Evolutionary conservation across 805 yeast species (phyloP).

Genomic region (Blastobotrys robertii): DNA sequence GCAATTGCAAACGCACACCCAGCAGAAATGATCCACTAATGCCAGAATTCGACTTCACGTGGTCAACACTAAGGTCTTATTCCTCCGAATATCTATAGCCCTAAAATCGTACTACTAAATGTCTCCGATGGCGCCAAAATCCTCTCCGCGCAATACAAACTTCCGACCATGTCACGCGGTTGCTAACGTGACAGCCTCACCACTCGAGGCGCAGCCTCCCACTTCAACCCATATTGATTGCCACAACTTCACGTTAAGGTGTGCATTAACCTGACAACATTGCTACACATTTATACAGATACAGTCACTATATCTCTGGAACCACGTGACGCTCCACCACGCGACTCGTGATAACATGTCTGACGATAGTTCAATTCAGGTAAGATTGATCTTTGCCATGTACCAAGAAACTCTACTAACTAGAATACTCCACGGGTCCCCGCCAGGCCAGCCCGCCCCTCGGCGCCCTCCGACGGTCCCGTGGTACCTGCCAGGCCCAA

Average conservation of each 20-base stretch:
- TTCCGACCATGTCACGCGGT: too few species aligned
- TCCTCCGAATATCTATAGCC: too few species aligned
- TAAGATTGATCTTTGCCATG: background rate
- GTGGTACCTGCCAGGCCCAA: constrained; percentile 8
- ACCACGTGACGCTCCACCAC: background rate
- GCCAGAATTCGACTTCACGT: too few species aligned
- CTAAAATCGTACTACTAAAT: too few species aligned
- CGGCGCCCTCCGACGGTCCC: constrained; percentile 4
- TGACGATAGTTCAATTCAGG: background rate
- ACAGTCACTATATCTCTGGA: background rate
- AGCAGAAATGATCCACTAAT: background rate
- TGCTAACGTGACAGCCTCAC: too few species aligned
- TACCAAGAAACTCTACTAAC: background rate
- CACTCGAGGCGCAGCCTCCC: too few species aligned
- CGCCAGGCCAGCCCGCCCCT: constrained; percentile 5
- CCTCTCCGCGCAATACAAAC: too few species aligned
- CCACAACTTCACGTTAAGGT: background rate
- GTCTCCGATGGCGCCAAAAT: too few species aligned
- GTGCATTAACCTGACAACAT: background rate
- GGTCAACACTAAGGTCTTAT: too few species aligned
- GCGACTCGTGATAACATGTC: too few species aligned
- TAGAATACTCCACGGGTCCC: constrained; percentile 4
- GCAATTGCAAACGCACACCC: background rate
- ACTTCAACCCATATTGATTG: too few species aligned
- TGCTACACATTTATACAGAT: too few species aligned